Conservation (phyloP, 768 basidiomycete species). For the Ramaria sp. region DNA sequence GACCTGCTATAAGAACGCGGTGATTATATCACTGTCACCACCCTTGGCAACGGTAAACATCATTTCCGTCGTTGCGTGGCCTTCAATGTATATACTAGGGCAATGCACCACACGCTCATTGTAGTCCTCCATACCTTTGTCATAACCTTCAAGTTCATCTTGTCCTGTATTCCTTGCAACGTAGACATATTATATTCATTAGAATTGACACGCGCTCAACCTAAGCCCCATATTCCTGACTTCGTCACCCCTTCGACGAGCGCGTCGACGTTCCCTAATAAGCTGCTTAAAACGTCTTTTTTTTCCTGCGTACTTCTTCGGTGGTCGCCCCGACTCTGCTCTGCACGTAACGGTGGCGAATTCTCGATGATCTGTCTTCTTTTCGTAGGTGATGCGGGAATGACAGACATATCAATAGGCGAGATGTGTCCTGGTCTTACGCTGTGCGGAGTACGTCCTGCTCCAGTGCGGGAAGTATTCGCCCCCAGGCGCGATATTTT, state of each 20-base stretch:
- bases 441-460: constrained; percentile 1
- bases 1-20: too few relatives aligned
- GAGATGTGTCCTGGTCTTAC: constrained; percentile 12
- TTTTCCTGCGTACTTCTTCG: constrained; percentile 66
- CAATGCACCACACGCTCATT: too few relatives aligned
- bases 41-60: too few relatives aligned
- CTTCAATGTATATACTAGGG: too few relatives aligned
- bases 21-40: too few relatives aligned
- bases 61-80: too few relatives aligned
- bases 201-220: constrained; percentile 14
- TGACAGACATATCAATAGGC: constrained; percentile 11
- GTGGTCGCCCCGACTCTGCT: constrained; percentile 14
- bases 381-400: constrained; percentile 2
- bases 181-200: too few relatives aligned
- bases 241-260: constrained; percentile 79
- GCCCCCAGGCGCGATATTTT: constrained; percentile 31
- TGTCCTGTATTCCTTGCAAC: too few relatives aligned
- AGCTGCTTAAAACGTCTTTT: constrained; percentile 64
- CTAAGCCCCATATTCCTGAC: constrained; percentile 81
- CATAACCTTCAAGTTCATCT: too few relatives aligned
- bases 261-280: constrained; percentile 87
- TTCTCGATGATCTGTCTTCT: not conserved
- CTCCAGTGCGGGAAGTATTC: constrained; percentile 15
- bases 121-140: too few relatives aligned
- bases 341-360: not conserved